Evolutionary conservation across 2,329 filamentous ascomycete genomes (phyloP).

Genomic region (Aspergillus floridensis): DNA sequence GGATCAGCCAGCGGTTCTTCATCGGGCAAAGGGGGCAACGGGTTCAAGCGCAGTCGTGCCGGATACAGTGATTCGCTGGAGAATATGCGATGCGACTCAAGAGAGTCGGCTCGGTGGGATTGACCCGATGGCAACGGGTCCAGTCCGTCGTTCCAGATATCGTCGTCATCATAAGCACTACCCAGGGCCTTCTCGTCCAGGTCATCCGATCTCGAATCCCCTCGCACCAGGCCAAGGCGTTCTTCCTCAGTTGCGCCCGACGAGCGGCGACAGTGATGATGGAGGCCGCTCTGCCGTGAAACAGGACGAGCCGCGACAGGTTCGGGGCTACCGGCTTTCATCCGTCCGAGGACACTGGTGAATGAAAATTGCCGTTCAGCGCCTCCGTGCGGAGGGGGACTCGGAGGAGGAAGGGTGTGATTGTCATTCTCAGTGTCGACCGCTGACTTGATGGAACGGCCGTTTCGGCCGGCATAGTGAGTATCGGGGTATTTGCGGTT

Average conservation of each 20-base stretch:
- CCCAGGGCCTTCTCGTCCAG: constrained; percentile 29
- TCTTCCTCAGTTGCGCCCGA: constrained; percentile 75
- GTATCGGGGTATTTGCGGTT: constrained; percentile 49
- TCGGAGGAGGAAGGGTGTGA: constrained; percentile 18
- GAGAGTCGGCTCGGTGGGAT: constrained; percentile 1
- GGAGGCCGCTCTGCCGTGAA: constrained; percentile 27
- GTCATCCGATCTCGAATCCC: constrained; percentile 52
- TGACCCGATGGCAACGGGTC: neutral
- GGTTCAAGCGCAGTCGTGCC: constrained; percentile 28
- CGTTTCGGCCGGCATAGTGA: constrained; percentile 30
- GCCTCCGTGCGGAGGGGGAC: constrained; percentile 48
- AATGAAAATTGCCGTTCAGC: constrained; percentile 86
- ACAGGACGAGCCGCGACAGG: constrained; percentile 29
- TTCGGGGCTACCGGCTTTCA: constrained; percentile 23
- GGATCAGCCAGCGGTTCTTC: constrained; percentile 21
- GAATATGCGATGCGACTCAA: constrained; percentile 13
- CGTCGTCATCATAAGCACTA: constrained; percentile 21
- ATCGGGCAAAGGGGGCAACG: constrained; percentile 33
- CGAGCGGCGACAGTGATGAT: constrained; percentile 40
- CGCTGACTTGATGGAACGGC: constrained; percentile 22
- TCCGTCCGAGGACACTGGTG: constrained; percentile 72
- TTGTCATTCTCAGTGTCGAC: constrained; percentile 27
- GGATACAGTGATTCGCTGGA: constrained; percentile 12
- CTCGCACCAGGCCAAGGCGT: constrained; percentile 75
- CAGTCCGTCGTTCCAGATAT: constrained; percentile 11